Base-by-base conservation (phyloP, 106 monocot species). In the Apostasia ramifera region DNA sequence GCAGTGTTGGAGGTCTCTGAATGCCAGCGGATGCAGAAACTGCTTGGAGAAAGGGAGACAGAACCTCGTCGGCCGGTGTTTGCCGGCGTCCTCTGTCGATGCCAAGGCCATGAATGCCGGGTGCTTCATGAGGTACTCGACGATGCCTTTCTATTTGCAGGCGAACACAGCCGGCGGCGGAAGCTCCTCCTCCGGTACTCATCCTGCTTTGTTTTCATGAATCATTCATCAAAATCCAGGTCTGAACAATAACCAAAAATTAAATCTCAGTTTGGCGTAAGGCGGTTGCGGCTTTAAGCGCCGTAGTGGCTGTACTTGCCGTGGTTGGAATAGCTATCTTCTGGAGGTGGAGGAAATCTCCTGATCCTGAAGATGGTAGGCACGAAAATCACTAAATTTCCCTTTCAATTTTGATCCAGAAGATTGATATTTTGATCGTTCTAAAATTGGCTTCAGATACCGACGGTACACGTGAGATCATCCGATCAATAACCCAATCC, bases 71-170 rank as follows among this genome's bases (percentile, higher is more conserved):
- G 10, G 47, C 5, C 50, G 70, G 10, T 84, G 84, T 70, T 59
- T 81, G 62, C 79, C 81, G 47, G 80, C 76, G 37, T 47, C 65
- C 11, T 65, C 48, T 47, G 48, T 55, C 8, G 87, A 86, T 37
- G 79, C 79, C 12, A 76, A 71, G 77, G 86, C 70, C 9, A 54
- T 86, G 70, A 82, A 86, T 66, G 84, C 81, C 2, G 83, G 82
- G 4, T 83, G 83, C 66, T 77, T 71, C 61, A 40, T 87, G 55
- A 76, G 88, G 84, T 88, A 88, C 75, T 88, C 88, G 4, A 78
- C 74, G 57, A 44, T 49, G 6, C 73, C 72, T n/a, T 87, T 87
- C 71, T 87, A 83, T 53, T 73, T 77, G 66, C 12, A 65, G 3
- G 15, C 61, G 5, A 49, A 37, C 7, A 26, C 53, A 1, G 53